Percentiles rank a stretch among this genome's conserved stretches.
phyloP scores from a whole-genome alignment of 2,329 filamentous ascomycete genomes.

The Penicillium sp. region DNA sequence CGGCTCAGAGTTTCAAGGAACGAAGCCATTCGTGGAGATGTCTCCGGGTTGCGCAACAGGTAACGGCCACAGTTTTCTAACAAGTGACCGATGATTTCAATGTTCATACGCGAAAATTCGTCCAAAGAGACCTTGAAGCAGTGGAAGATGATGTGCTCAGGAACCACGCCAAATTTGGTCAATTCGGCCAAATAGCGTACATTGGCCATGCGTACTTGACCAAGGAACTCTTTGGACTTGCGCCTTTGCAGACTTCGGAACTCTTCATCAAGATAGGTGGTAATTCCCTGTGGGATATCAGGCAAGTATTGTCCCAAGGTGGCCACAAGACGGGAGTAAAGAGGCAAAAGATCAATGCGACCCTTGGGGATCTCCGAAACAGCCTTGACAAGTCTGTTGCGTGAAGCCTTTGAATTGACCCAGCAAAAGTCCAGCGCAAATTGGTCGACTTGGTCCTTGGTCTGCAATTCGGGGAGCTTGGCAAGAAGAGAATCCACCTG shows the following conservation, averaged over 20 bases:
- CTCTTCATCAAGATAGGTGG: slow-evolving; percentile 91
- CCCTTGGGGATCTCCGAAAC: slow-evolving; percentile 94
- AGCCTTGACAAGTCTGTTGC: slow-evolving; percentile 89
- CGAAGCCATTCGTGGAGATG: slow-evolving; percentile 85
- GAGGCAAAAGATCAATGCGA: slow-evolving; percentile 83
- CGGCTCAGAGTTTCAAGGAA: slow-evolving; percentile 94
- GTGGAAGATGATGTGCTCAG: slow-evolving; percentile 98
- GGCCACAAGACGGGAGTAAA: slow-evolving; percentile 89
- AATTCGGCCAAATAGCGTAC: slow-evolving; percentile 97
- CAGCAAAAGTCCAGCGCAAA: slow-evolving; percentile 97
- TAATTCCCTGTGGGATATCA: slow-evolving; percentile 88
- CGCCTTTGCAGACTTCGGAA: slow-evolving; percentile 95
- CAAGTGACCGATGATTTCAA: slow-evolving; percentile 95
- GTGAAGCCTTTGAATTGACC: slow-evolving; percentile 94
- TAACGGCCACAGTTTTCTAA: slow-evolving; percentile 96
- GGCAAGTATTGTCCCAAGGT: slow-evolving; percentile 92
- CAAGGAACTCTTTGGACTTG: slow-evolving; percentile 96
- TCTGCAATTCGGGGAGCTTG: slow-evolving; percentile 85
- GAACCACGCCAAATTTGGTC: slow-evolving; percentile 97
- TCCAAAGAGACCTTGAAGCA: slow-evolving; percentile 97
- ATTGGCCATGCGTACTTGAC: slow-evolving; percentile 89
- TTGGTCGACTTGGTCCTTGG: slow-evolving; percentile 88
- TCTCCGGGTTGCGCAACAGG: slow-evolving; percentile 87
- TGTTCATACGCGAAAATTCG: slow-evolving; percentile 98
- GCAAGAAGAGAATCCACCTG: slow-evolving; percentile 90